Evolutionary conservation across 345 rosid species (phyloP), one percentile per base, ranked within the genome.

Genomic region (Populus alba): DNA sequence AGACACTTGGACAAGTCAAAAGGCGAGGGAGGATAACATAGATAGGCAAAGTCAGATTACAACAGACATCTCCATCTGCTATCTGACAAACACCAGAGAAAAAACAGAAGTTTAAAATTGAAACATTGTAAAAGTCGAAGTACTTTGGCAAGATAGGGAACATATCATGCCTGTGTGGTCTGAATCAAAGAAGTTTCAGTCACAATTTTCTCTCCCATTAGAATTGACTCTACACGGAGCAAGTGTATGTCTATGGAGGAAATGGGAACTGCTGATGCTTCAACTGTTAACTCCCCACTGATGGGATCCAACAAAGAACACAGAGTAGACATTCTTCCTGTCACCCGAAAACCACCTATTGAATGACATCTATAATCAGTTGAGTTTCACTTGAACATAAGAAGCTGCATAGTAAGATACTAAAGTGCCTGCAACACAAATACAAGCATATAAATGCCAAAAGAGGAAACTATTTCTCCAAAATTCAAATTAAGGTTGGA

Each of bases 41-140:
- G 74, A 95, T 89, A 33, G 97, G 99, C 75, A 95, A 73, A 71
- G 86, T 85, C 89, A 89, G 81, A 78, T 85, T 84, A 51, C 77
- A 90, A 76, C 89, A 95, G 65, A 95, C 88, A 87, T 95, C 97
- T 82, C 98, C 97, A 85, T 95, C 98, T n/a, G 91, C 94, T 83
- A 95, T 85, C 97, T 95, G 83, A 68, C 29, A 82, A 77, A 80
- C 51, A 37, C 16, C 81, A 8, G 37, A 78, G 49, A 61, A 33
- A 53, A 29, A 55, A 27, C 18, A 22, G 20, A 78, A 23, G 70
- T 68, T 22, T 79, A 63, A 73, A 72, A 61, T 10, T 6, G 63
- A 77, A 72, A n/a, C 22, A 35, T 66, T 27, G 43, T 12, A 66
- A 31, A 0, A 74, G 61, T 13, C 38, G 18, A 43, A 73, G 49